Conservation (phyloP, 1,284 basidiomycete genomes). For the Gymnopus androsaceus region DNA sequence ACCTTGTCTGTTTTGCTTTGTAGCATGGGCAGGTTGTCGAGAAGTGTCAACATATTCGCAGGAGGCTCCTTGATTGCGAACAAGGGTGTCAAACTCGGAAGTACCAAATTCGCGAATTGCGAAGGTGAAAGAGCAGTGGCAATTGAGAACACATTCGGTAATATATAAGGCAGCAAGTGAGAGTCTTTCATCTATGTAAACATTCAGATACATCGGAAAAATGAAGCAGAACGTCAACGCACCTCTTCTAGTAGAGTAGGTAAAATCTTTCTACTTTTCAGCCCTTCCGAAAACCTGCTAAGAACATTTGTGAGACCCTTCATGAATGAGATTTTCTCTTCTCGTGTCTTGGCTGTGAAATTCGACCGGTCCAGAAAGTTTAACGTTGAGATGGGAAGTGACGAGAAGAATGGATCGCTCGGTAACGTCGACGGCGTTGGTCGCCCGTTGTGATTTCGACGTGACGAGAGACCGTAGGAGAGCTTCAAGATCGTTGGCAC, state of each 20-base stretch:
- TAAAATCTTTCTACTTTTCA: conserved; percentile 89
- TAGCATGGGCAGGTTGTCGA: conserved; percentile 88
- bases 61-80: conserved; percentile 94
- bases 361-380: conserved; percentile 96
- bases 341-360: conserved; percentile 90
- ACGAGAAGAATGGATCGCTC: conserved; percentile 89
- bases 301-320: conserved; percentile 86
- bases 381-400: conserved; percentile 94
- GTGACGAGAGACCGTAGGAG: conserved; percentile 81
- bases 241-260: conserved; percentile 94
- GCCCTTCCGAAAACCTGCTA: conserved; percentile 84
- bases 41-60: conserved; percentile 91
- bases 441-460: conserved; percentile 69
- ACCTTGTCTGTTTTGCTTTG: conserved; percentile 88
- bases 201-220: not conserved
- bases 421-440: conserved; percentile 81
- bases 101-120: conserved; percentile 82
- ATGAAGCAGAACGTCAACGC: conserved; percentile 21
- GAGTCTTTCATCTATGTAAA: conserved; percentile 84
- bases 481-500: conserved; percentile 44
- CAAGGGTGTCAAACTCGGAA: conserved; percentile 88
- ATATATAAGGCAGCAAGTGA: conserved; percentile 88
- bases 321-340: conserved; percentile 97
- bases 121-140: conserved; percentile 74
- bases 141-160: conserved; percentile 98